Conservation (phyloP, 257 asterid species). For the Anisodus tanguticus region DNA sequence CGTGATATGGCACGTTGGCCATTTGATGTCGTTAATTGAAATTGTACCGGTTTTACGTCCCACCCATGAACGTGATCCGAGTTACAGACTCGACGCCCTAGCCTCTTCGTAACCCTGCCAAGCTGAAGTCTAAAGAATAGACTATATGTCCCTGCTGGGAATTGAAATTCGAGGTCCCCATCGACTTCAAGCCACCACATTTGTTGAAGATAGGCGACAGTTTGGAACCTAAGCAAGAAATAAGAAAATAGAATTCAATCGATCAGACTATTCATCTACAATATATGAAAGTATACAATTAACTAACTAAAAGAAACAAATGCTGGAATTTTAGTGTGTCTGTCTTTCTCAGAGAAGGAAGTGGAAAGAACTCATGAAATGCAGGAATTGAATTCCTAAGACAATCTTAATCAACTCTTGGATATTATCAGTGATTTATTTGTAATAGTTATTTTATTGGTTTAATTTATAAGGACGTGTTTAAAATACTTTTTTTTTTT, state of each 20-base stretch:
- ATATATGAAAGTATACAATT: not conserved
- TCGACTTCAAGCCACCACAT: conserved; percentile 44
- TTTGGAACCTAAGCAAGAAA: conserved; percentile 29
- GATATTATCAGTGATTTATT: too few species aligned
- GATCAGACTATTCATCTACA: not conserved
- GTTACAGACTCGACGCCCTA: conserved; percentile 57
- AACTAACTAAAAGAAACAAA: too few species aligned
- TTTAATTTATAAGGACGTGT: too few species aligned
- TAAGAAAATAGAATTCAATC: not conserved
- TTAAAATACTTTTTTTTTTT: too few species aligned
- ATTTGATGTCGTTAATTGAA: conserved; percentile 59
- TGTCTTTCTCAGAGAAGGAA: too few species aligned
- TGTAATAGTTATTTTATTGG: too few species aligned
- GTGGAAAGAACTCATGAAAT: too few species aligned
- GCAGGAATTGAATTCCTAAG: too few species aligned
- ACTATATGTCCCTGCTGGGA: conserved; percentile 35
- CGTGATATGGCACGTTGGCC: conserved; percentile 54
- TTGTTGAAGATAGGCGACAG: conserved; percentile 40
- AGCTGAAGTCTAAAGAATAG: conserved; percentile 60
- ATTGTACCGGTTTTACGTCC: conserved; percentile 72
- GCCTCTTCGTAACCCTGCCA: conserved; percentile 58
- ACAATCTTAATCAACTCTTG: too few species aligned
- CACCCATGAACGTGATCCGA: conserved; percentile 74
- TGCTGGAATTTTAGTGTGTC: too few species aligned
- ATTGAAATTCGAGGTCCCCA: conserved; percentile 35